Evolutionary conservation across 2,329 filamentous ascomycete species (phyloP).

Genomic region (Colletotrichum tofieldiae): DNA sequence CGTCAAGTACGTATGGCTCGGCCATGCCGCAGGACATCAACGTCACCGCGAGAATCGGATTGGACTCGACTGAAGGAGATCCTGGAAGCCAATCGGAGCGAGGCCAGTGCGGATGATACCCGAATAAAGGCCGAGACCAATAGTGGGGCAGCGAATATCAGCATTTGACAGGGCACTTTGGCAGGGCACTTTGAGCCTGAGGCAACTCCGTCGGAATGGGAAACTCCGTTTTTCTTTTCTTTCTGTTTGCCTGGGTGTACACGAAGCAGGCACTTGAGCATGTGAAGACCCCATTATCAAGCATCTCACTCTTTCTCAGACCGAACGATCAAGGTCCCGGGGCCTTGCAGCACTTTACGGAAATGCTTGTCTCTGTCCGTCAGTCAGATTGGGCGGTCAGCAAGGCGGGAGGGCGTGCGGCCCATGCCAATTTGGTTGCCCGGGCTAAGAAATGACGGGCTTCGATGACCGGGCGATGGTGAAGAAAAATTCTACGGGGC

Average conservation of each 20-base stretch:
- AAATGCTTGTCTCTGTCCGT: neutral
- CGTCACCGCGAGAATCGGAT: slow-evolving; percentile 10
- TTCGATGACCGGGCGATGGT: neutral
- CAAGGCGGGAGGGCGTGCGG: slow-evolving; percentile 34
- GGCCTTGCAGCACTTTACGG: neutral
- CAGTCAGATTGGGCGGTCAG: slow-evolving; percentile 7
- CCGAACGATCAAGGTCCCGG: neutral
- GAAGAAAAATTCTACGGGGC: slow-evolving; percentile 37
- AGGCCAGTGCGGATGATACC: neutral
- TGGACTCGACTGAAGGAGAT: neutral
- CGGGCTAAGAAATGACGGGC: slow-evolving; percentile 28
- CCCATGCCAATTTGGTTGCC: slow-evolving; percentile 30
- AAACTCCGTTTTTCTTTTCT: neutral
- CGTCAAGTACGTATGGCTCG: neutral
- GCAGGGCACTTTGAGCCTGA: neutral
- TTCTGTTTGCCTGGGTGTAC: neutral
- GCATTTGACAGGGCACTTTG: neutral
- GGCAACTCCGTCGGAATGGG: neutral
- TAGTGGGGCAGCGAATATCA: neutral
- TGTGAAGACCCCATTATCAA: neutral
- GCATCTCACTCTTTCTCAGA: neutral
- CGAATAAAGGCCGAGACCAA: slow-evolving; percentile 24
- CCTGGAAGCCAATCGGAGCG: slow-evolving; percentile 18
- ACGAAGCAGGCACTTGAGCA: neutral
- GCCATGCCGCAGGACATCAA: neutral